phyloP scores from a whole-genome alignment of 495 filamentous ascomycete species.

The Tuber umbilicatum region DNA sequence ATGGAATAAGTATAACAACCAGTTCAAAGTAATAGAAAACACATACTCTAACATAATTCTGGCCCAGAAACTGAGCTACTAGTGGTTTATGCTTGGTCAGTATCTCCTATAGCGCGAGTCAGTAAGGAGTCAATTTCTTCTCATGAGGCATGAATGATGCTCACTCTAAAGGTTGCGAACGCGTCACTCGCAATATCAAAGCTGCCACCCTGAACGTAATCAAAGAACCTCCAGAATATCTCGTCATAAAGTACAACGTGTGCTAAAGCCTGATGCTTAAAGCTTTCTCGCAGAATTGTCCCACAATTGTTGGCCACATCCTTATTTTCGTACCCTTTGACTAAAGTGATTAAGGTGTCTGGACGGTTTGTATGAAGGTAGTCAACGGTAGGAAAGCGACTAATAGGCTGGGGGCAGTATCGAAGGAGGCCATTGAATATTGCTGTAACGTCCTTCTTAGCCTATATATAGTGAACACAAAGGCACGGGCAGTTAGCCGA shows the following conservation, averaged over 20 bases:
- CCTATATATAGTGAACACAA: slow-evolving; percentile 51
- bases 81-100: slow-evolving; percentile 88
- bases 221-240: slow-evolving; percentile 96
- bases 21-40: slow-evolving; percentile 7
- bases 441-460: slow-evolving; percentile 47
- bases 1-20: neutral
- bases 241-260: slow-evolving; percentile 90
- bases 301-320: slow-evolving; percentile 93
- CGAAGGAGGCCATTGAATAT: slow-evolving; percentile 41
- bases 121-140: slow-evolving; percentile 8
- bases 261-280: slow-evolving; percentile 84
- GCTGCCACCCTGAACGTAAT: slow-evolving; percentile 87
- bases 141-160: slow-evolving; percentile 29
- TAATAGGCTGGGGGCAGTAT: slow-evolving; percentile 39
- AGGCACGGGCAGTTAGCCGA: slow-evolving; percentile 47
- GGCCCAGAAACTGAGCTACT: slow-evolving; percentile 73
- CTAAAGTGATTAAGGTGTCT: slow-evolving; percentile 79
- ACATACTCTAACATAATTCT: slow-evolving; percentile 62
- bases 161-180: slow-evolving; percentile 90
- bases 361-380: slow-evolving; percentile 78
- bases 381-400: slow-evolving; percentile 59
- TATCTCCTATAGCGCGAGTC: slow-evolving; percentile 59
- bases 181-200: slow-evolving; percentile 98
- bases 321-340: slow-evolving; percentile 76
- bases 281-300: slow-evolving; percentile 78